phyloP scores from a whole-genome alignment of 352 stramenopile genomes.

The Globisporangium nunn region DNA sequence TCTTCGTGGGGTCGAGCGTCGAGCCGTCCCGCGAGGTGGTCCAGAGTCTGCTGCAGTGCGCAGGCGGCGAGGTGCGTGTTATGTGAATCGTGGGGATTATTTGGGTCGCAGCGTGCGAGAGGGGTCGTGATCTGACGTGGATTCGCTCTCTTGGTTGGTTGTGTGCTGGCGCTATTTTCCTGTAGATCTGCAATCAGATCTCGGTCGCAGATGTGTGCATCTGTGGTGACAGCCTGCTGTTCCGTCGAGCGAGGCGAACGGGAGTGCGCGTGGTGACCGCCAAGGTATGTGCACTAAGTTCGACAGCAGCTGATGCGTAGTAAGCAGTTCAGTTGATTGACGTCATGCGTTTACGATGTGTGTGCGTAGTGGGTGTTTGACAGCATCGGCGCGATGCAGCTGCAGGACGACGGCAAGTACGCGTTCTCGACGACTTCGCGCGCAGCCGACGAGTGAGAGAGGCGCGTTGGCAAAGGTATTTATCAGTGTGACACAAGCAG shows the following conservation, averaged over 20 bases:
- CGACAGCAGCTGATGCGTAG: not conserved
- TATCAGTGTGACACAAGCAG: too few relatives aligned
- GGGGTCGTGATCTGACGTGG: not conserved
- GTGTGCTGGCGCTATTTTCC: too few relatives aligned
- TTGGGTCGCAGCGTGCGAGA: not conserved
- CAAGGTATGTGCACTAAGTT: slow-evolving; percentile 31
- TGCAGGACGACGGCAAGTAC: slow-evolving; percentile 40
- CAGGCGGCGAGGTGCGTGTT: slow-evolving; percentile 56
- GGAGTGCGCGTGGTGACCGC: slow-evolving; percentile 51
- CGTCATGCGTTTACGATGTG: not conserved
- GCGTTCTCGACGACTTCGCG: slow-evolving; percentile 2
- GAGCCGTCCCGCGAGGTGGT: slow-evolving; percentile 67
- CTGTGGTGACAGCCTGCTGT: slow-evolving; percentile 55
- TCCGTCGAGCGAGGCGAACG: slow-evolving; percentile 45
- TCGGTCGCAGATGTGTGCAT: slow-evolving; percentile 56
- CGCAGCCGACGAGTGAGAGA: slow-evolving; percentile 6
- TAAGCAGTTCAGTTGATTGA: not conserved
- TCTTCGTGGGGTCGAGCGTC: slow-evolving; percentile 67
- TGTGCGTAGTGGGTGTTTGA: slow-evolving; percentile 59
- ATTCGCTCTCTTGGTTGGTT: not conserved
- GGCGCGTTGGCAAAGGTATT: too few relatives aligned
- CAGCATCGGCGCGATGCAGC: slow-evolving; percentile 59
- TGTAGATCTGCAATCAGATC: slow-evolving; percentile 72
- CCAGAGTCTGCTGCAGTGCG: slow-evolving; percentile 63
- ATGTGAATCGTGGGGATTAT: too few relatives aligned